These are phyloP conservation scores for Mastigamoeba balamuthi DNA, from an alignment of 78 protist species.

Conservation along the genomic window DNA sequence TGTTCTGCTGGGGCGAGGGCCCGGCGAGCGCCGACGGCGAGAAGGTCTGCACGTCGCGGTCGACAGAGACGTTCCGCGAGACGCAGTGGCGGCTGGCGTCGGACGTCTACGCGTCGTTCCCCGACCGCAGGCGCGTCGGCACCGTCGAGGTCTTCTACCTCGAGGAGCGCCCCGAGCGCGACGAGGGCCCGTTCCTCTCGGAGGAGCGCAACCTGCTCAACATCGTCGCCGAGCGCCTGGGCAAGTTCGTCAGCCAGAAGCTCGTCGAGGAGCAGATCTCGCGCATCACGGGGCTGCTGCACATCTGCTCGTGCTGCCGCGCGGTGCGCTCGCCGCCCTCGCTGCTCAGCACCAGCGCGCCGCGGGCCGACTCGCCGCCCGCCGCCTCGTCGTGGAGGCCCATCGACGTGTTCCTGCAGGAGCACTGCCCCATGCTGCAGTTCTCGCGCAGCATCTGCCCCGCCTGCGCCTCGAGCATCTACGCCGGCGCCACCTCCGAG, in stretches of 20 bases:
- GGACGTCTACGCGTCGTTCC: background rate
- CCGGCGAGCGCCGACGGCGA: background rate
- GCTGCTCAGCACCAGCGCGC: no score
- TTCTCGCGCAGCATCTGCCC: no score
- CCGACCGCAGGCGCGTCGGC: background rate
- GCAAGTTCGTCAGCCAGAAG: background rate
- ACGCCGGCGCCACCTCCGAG: no score
- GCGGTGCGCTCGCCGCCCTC: no score
- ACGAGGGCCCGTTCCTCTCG: background rate
- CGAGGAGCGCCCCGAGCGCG: background rate
- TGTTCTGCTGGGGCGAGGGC: no score
- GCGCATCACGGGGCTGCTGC: background rate
- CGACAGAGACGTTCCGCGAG: background rate
- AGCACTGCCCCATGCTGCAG: no score
- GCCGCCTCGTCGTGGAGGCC: no score
- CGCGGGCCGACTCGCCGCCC: no score
- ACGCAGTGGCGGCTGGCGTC: background rate
- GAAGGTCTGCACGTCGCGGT: background rate
- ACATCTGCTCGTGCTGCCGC: background rate
- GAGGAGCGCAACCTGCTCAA: background rate
- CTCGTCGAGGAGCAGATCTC: background rate
- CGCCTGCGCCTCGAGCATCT: no score
- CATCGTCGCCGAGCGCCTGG: background rate
- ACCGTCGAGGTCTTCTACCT: background rate
- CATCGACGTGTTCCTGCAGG: no score